These are phyloP conservation scores for Centaurea solstitialis DNA, from an alignment of 129 eudicot genomes.

Conservation along the genomic window DNA sequence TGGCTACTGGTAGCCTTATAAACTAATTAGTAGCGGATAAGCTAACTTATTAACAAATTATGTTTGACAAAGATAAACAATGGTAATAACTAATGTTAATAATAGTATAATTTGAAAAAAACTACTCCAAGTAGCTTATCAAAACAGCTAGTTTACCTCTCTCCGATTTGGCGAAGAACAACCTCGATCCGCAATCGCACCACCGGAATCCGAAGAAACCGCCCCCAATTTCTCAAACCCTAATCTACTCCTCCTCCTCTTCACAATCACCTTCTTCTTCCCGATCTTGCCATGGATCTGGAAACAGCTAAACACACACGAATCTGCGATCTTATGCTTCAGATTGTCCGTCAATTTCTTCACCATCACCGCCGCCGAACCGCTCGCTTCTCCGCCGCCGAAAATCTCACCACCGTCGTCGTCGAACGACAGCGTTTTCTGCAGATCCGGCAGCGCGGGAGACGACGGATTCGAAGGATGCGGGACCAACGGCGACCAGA, in stretches of 20 bases:
- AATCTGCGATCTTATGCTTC: conserved; percentile 38
- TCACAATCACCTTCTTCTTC: conserved; percentile 30
- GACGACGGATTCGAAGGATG: conserved; percentile 33
- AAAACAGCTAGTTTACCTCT: too few species aligned
- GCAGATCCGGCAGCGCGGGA: conserved; percentile 8
- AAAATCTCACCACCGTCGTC: conserved; percentile 16
- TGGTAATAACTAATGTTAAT: too few species aligned
- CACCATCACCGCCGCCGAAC: background rate
- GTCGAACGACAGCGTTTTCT: conserved; percentile 41
- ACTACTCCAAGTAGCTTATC: too few species aligned
- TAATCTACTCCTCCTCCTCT: conserved; percentile 24
- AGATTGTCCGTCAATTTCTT: conserved; percentile 31
- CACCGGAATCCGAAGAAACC: conserved; percentile 13
- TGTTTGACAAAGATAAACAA: too few species aligned
- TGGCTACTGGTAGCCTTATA: too few species aligned
- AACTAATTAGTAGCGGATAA: too few species aligned
- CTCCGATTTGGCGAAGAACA: conserved; percentile 40
- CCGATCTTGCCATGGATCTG: conserved; percentile 21
- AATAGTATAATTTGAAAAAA: too few species aligned
- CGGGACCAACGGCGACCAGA: conserved; percentile 88
- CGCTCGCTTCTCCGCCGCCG: background rate
- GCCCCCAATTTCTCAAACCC: conserved; percentile 33
- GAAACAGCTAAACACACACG: conserved; percentile 38
- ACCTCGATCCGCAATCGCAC: background rate
- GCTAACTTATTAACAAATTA: too few species aligned